Base-by-base conservation (phyloP, 768 basidiomycete genomes). In the Tremella yokohamensis region DNA sequence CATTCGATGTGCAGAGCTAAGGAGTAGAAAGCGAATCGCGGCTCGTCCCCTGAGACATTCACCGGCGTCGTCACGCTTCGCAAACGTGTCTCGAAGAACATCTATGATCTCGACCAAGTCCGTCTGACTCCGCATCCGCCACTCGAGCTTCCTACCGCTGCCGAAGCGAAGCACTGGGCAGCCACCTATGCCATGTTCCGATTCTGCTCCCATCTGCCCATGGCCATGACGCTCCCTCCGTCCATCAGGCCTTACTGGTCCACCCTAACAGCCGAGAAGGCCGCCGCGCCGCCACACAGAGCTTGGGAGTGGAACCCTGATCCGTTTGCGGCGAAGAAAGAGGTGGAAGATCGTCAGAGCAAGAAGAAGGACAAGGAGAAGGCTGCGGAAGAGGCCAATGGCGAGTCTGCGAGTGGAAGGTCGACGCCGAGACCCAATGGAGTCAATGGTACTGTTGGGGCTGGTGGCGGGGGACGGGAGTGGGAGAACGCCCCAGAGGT, bases 161-260 rank as follows among this genome's bases (percentile, higher is more conserved):
- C 86, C 20, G 89, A 94, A 77, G 90, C 91, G 25, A 87, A 86
- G 54, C 92, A 96, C 71, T 92, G 88, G 86, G 90, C 86, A 39
- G 90, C 90, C 15, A 87, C 86, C 2, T 90, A 88, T 66, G 88
- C 88, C 40, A 77, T 94, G 53, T 88, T 91, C 76, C 85, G 90
- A 68, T 75, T 76, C 64, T 71, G 66, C 52, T 69, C 64, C 0
- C 62, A 68, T 38, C 60, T 72, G 8, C 77, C 77, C 1, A 60
- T 78, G 49, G 70, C 72, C 0, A 73, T 78, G 56, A 83, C 87
- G 50, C 82, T 96, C 13, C 93, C 93, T 15, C 84, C 88, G 1
- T 85, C 86, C 8, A 88, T 90, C 37, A 82, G 88, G 45, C 87
- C 90, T 18, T 96, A 93, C 74, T 96, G 92, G 92, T 83, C 83